phyloP scores from a whole-genome alignment of 2,329 filamentous ascomycete species.

The Volutella citrinella region DNA sequence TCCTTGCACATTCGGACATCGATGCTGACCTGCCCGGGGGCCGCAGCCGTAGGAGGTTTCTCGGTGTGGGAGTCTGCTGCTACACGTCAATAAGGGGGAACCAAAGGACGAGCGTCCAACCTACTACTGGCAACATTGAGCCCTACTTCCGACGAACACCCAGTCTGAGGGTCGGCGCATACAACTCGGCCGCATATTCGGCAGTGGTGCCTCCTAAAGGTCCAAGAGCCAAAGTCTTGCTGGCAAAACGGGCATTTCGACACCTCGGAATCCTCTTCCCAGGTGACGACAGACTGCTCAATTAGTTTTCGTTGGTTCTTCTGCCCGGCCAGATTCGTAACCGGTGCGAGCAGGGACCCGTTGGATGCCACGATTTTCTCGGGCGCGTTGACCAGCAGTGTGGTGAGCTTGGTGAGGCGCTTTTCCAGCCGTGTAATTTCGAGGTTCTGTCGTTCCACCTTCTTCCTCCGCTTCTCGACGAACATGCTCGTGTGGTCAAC shows the following conservation, averaged over 20 bases:
- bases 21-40: constrained; percentile 57
- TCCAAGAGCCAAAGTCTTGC: constrained; percentile 91
- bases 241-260: constrained; percentile 87
- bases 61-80: constrained; percentile 34
- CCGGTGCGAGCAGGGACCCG: constrained; percentile 56
- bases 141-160: constrained; percentile 80
- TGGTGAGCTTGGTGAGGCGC: constrained; percentile 83
- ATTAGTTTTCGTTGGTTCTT: constrained; percentile 75
- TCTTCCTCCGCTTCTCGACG: constrained; percentile 66
- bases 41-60: constrained; percentile 33
- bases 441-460: constrained; percentile 78
- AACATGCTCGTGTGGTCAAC: constrained; percentile 74
- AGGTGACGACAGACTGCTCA: constrained; percentile 89
- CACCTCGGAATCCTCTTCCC: constrained; percentile 88
- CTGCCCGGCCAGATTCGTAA: constrained; percentile 61
- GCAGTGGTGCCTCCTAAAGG: constrained; percentile 91
- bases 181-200: constrained; percentile 90
- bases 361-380: constrained; percentile 54
- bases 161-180: constrained; percentile 81
- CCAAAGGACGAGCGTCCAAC: too few relatives aligned
- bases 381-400: constrained; percentile 73
- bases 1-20: constrained; percentile 92
- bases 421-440: constrained; percentile 91
- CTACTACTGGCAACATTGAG: constrained; percentile 48
- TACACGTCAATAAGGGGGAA: constrained; percentile 6